These are phyloP conservation scores for Megacollybia marginata DNA, from an alignment of 768 basidiomycete genomes.

Conservation along the genomic window DNA sequence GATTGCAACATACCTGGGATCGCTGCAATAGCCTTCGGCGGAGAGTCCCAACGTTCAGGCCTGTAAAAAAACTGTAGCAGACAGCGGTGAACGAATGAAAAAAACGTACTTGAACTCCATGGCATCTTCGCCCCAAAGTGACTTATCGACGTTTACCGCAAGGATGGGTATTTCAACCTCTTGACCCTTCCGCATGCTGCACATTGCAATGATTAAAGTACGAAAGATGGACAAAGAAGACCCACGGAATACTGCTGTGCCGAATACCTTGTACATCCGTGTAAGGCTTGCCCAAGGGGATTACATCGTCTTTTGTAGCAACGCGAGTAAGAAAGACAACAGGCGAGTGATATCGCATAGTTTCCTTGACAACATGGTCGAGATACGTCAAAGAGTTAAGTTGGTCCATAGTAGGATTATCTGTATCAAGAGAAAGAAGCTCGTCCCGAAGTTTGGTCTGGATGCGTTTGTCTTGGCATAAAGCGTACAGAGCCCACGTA, in stretches of 20 bases:
- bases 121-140: slow-evolving; percentile 60
- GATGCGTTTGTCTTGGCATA: slow-evolving; percentile 37
- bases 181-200: slow-evolving; percentile 38
- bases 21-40: slow-evolving; percentile 32
- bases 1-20: slow-evolving; percentile 27
- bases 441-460: slow-evolving; percentile 57
- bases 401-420: slow-evolving; percentile 63
- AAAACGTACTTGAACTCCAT: slow-evolving; percentile 44
- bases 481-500: slow-evolving; percentile 53
- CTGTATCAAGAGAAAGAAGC: slow-evolving; percentile 39
- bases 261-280: background rate
- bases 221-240: background rate
- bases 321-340: slow-evolving; percentile 34
- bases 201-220: background rate
- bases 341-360: slow-evolving; percentile 47
- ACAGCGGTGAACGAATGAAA: background rate
- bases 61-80: slow-evolving; percentile 20
- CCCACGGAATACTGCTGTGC: background rate
- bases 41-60: slow-evolving; percentile 55
- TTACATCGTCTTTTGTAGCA: slow-evolving; percentile 43
- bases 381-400: slow-evolving; percentile 61
- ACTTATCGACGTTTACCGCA: slow-evolving; percentile 41
- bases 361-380: slow-evolving; percentile 58
- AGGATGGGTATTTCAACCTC: slow-evolving; percentile 41
- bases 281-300: slow-evolving; percentile 23